Evolutionary conservation across 176 grass and related monocot species (phyloP).

Genomic region (Bromus sterilis): DNA sequence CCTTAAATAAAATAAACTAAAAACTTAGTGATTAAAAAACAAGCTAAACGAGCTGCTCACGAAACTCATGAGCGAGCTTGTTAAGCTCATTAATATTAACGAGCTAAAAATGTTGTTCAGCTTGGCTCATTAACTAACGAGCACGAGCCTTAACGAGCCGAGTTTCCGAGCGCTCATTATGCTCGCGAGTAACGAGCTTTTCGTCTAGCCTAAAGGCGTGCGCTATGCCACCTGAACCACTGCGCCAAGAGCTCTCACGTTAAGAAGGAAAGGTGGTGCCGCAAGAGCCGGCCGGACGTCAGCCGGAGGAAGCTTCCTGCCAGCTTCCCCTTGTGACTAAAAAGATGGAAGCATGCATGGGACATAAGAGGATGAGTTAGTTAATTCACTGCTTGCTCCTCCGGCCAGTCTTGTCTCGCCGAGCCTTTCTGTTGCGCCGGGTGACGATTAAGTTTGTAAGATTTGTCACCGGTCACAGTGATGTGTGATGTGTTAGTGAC

Average conservation of each 20-base stretch:
- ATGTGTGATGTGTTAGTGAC: neutral
- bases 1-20: no score
- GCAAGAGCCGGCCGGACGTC: neutral
- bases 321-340: conserved; percentile 3
- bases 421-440: neutral
- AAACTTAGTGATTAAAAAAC: no score
- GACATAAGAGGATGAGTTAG: neutral
- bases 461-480: neutral
- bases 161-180: no score
- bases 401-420: neutral
- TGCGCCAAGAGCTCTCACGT: neutral
- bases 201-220: neutral
- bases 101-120: no score
- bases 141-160: no score
- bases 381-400: neutral
- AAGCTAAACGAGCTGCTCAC: no score
- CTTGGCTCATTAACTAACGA: no score
- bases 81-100: no score
- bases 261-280: neutral
- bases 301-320: conserved; percentile 37
- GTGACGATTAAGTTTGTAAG: neutral
- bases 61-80: no score
- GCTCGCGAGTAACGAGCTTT: no score
- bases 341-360: neutral
- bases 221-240: conserved; percentile 21